phyloP scores from a whole-genome alignment of 2,329 filamentous ascomycete genomes.

The Penicillium expansum region DNA sequence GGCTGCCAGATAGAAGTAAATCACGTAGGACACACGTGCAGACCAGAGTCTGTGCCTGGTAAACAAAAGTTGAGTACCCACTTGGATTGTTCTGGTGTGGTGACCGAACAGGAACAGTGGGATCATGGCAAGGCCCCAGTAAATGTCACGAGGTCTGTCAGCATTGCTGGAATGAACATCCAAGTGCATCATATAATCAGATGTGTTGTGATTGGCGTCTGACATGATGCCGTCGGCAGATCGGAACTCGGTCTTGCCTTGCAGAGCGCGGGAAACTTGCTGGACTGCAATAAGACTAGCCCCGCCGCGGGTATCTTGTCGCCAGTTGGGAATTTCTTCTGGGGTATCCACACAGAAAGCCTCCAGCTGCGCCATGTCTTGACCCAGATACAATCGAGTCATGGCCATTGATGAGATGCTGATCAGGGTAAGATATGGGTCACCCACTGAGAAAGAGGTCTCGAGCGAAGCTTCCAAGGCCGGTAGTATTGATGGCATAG shows the following conservation, averaged over 20 bases:
- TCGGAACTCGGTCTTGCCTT: conserved; percentile 58
- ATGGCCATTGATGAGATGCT: conserved; percentile 60
- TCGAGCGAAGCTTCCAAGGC: conserved; percentile 56
- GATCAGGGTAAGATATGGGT: conserved; percentile 57
- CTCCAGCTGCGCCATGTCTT: conserved; percentile 59
- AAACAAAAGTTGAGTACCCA: conserved; percentile 41
- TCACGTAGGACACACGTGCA: conserved; percentile 41
- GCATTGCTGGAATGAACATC: conserved; percentile 48
- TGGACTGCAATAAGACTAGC: conserved; percentile 54
- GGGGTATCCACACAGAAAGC: conserved; percentile 56
- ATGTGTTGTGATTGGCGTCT: conserved; percentile 54
- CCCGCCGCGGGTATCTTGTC: conserved; percentile 57
- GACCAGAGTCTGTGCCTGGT: conserved; percentile 49
- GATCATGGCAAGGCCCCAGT: conserved; percentile 50
- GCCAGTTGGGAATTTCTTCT: conserved; percentile 58
- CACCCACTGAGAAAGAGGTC: conserved; percentile 55
- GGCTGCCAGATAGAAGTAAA: conserved; percentile 48
- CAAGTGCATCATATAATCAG: conserved; percentile 49
- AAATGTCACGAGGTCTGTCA: conserved; percentile 55
- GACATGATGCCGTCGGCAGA: conserved; percentile 50
- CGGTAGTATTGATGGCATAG: conserved; percentile 52
- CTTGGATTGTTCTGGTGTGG: conserved; percentile 44
- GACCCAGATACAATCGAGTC: conserved; percentile 55
- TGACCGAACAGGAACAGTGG: conserved; percentile 49
- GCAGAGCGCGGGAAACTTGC: conserved; percentile 58